Evolutionary conservation across 208 protist species (phyloP).

Genomic region (Novymonas esmeraldas): DNA sequence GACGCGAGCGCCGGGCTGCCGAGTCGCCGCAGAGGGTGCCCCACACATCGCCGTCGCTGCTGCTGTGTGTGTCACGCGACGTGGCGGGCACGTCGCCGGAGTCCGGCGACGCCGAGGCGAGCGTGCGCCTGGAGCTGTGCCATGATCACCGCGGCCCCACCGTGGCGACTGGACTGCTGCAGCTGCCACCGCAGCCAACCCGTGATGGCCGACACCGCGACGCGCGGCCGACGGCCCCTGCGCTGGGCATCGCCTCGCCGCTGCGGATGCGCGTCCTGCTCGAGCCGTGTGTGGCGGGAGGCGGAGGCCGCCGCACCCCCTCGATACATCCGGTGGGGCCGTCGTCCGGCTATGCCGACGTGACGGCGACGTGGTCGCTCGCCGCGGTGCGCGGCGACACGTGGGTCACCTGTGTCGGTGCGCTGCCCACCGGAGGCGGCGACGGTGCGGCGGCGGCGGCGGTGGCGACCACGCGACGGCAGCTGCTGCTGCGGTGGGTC

Average conservation of each 20-base stretch:
- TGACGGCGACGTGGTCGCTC: constrained; percentile 23
- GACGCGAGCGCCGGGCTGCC: not conserved
- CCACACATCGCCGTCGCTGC: too few relatives aligned
- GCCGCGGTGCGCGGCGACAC: constrained; percentile 19
- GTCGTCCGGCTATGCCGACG: not conserved
- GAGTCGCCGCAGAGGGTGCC: not conserved
- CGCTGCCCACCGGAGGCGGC: not conserved
- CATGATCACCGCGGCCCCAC: not conserved
- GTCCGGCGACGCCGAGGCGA: not conserved
- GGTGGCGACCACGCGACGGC: not conserved
- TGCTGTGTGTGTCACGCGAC: not conserved
- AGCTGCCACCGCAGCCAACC: not conserved
- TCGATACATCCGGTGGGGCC: not conserved
- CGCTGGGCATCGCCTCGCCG: not conserved
- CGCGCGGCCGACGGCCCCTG: constrained; percentile 4
- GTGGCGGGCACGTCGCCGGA: not conserved
- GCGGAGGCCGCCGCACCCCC: not conserved
- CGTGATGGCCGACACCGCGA: not conserved
- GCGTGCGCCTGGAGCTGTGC: constrained; percentile 6
- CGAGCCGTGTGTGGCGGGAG: not conserved
- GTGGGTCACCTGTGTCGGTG: constrained; percentile 16
- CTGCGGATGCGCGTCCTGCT: not conserved
- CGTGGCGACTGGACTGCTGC: constrained; percentile 1
- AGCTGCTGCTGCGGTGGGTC: constrained; percentile 29
- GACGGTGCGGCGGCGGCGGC: not conserved